Conservation (phyloP, 2,329 filamentous ascomycete genomes). For the Fusarium heterosporum region DNA sequence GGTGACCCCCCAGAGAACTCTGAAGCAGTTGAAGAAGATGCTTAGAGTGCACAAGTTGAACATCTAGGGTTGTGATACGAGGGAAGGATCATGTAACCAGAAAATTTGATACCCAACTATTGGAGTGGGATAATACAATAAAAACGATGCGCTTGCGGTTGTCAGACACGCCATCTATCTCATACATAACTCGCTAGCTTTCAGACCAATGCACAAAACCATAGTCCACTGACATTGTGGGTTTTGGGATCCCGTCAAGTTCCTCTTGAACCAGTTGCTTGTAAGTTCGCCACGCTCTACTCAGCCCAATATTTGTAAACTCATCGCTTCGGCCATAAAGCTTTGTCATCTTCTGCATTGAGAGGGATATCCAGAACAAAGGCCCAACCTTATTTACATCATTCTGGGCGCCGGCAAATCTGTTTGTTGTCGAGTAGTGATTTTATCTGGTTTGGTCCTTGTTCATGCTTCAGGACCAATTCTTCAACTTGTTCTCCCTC, state of each 20-base stretch:
- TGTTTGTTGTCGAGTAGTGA: constrained; percentile 1
- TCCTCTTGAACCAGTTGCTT: constrained; percentile 5
- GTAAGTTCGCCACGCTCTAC: constrained; percentile 2
- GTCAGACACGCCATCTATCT: constrained; percentile 21
- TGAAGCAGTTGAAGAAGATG: neutral
- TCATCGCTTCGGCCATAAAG: neutral
- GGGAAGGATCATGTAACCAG: constrained; percentile 21
- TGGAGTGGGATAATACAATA: constrained; percentile 39
- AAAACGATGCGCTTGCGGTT: constrained; percentile 29
- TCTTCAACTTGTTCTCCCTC: neutral
- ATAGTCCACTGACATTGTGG: constrained; percentile 3
- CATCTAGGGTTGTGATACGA: constrained; percentile 3
- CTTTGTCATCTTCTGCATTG: neutral
- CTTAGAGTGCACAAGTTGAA: constrained; percentile 1
- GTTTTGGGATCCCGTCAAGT: neutral
- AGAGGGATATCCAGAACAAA: constrained; percentile 30
- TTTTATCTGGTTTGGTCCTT: constrained; percentile 13
- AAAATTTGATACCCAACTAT: constrained; percentile 44
- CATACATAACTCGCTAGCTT: constrained; percentile 26
- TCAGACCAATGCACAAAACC: constrained; percentile 5
- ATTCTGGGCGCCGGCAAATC: constrained; percentile 19
- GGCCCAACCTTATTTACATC: constrained; percentile 37
- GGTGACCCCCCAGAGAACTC: constrained; percentile 53
- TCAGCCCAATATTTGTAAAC: neutral
- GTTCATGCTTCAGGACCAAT: neutral